Conservation (phyloP, 805 yeast genomes). For the Pichia kluyveri region DNA sequence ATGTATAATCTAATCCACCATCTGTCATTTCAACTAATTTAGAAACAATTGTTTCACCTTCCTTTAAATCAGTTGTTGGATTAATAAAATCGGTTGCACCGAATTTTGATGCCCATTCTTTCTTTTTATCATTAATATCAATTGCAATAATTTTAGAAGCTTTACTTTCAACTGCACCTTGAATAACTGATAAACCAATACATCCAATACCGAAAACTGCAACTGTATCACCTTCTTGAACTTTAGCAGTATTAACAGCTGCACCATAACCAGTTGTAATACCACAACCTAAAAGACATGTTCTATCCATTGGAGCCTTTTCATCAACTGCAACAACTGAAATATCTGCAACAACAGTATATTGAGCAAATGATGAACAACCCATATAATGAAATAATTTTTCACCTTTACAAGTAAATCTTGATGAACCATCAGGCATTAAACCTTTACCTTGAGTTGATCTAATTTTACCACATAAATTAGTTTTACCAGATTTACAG, state of each 20-base stretch:
- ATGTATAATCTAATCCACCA: conserved; percentile 94
- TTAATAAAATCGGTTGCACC: conserved; percentile 95
- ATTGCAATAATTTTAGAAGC: conserved; percentile 79
- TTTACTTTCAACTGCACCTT: conserved; percentile 81
- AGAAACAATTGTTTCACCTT: conserved; percentile 70
- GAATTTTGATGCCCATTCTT: conserved; percentile 77
- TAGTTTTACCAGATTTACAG: conserved; percentile 92
- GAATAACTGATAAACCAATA: conserved; percentile 92
- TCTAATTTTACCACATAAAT: conserved; percentile 90
- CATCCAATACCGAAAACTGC: conserved; percentile 98
- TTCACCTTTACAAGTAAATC: conserved; percentile 84
- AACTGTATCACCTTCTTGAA: conserved; percentile 83
- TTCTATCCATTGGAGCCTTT: conserved; percentile 73
- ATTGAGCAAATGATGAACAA: conserved; percentile 92
- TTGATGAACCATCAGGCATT: conserved; percentile 95
- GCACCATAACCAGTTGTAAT: conserved; percentile 98
- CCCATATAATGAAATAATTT: conserved; percentile 93
- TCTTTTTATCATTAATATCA: conserved; percentile 79
- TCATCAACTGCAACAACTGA: conserved; percentile 89
- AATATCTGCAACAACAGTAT: conserved; percentile 96
- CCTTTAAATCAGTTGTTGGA: conserved; percentile 59
- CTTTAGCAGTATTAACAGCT: conserved; percentile 87
- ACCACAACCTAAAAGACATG: conserved; percentile 96
- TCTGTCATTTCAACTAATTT: conserved; percentile 84
- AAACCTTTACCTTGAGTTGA: conserved; percentile 98